Evolutionary conservation across 306 rosid species (phyloP), one percentile per base, ranked within the genome.

Genomic region (Cucurbita moschata): DNA sequence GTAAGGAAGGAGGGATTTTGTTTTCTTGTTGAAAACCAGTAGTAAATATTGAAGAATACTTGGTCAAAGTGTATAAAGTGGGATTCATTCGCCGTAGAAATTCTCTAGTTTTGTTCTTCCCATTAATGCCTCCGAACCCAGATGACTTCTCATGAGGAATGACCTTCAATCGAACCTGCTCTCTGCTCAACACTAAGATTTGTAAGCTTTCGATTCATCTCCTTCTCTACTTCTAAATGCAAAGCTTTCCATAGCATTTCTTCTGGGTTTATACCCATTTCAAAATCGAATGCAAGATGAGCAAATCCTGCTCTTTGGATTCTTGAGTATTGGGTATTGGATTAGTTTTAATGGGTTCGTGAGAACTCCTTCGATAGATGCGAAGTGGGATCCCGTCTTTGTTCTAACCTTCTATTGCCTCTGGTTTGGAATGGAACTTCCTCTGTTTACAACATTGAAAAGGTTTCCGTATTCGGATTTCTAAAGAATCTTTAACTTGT

Each of bases 51-150:
- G 58, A 14, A 13, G 1, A 50, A 8, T 70, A 49, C 50, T 42
- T 30, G 74, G 74, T 70, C 74, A 70, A 70, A 70, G 30, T 59
- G 74, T 70, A 50, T 70, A 50, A 70, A 70, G 26, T 49, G 74
- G 74, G 30, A 7, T 70, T 30, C 35, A 30, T 50, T 46, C 74
- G 59, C 74, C 54, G 39, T 4, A 30, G 43, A 68, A 47, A 68
- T 68, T 68, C 57, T 13, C 1, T 8, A 15, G 5, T 4, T 15
- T 37, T 30, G 60, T 50, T 70, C 59, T 70, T 69, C 74, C 74
- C 74, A 70, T 70, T 50, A 70, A 70, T 30, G 60, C 74, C 4
- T 30, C 59, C 51, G 3, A 50, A 70, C 59, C 59, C 74, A 70
- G 46, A 51, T 70, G 46, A 16, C 23, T 50, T 50, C 35, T 68